Percentiles rank a stretch among this genome's conserved stretches.
These are phyloP conservation scores for Usnea hakonensis DNA, from an alignment of 495 filamentous ascomycete genomes.

Conservation along the genomic window DNA sequence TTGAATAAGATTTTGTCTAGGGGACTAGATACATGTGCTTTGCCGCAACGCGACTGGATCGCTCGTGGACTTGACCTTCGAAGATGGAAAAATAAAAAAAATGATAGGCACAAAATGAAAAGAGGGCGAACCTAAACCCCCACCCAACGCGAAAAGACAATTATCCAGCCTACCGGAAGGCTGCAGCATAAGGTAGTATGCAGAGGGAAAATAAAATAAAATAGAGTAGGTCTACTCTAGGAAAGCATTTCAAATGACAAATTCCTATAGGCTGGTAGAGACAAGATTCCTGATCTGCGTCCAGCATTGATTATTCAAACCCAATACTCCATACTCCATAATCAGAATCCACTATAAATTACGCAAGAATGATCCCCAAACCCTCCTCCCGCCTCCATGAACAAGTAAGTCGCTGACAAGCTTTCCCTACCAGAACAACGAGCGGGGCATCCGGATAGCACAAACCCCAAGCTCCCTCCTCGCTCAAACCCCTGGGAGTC, in stretches of 20 bases:
- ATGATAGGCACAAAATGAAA: too few relatives aligned
- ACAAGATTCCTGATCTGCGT: background rate
- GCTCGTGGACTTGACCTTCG: too few relatives aligned
- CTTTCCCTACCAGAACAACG: too few relatives aligned
- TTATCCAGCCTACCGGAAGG: constrained; percentile 1
- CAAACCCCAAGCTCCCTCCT: too few relatives aligned
- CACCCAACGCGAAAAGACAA: background rate
- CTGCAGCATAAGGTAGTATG: constrained; percentile 14
- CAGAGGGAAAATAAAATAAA: too few relatives aligned
- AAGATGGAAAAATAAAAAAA: too few relatives aligned
- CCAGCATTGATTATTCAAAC: constrained; percentile 2
- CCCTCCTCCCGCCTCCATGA: too few relatives aligned
- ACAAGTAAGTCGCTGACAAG: too few relatives aligned
- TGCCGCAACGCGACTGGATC: constrained; percentile 13
- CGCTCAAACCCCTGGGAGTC: background rate
- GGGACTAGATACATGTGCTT: constrained; percentile 3
- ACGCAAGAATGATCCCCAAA: constrained; percentile 6
- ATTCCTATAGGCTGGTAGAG: background rate
- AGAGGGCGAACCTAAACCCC: background rate
- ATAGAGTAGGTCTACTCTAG: background rate
- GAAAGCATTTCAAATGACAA: background rate
- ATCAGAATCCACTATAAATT: too few relatives aligned
- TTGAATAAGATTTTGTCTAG: background rate
- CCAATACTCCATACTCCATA: background rate
- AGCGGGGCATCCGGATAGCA: too few relatives aligned